Conservation (phyloP, 2,329 filamentous ascomycete genomes). For the Pseudopyricularia cyperi region DNA sequence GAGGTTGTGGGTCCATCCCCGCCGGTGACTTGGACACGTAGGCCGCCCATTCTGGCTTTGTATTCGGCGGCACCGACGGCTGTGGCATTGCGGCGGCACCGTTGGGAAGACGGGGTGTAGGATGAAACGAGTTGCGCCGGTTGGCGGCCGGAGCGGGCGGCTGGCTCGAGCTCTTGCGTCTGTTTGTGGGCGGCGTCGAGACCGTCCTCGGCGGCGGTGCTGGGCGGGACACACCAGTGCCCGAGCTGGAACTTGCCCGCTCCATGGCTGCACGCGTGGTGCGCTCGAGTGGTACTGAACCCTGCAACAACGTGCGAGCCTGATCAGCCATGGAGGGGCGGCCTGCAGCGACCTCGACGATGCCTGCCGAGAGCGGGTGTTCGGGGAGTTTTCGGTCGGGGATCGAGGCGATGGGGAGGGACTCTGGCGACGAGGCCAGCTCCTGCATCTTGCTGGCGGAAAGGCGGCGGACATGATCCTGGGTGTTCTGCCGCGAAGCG, state of each 20-base stretch:
- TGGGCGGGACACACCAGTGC: conserved; percentile 4
- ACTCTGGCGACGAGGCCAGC: conserved; percentile 42
- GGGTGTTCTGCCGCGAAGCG: conserved; percentile 11
- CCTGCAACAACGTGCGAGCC: conserved; percentile 12
- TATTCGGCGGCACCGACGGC: conserved; percentile 12
- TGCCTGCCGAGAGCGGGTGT: conserved; percentile 22
- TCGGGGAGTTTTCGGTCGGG: conserved; percentile 20
- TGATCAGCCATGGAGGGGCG: conserved; percentile 20
- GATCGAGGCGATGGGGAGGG: conserved; percentile 39
- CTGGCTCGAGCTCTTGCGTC: conserved; percentile 18
- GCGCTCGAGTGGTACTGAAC: conserved; percentile 13
- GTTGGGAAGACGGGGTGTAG: conserved; percentile 15
- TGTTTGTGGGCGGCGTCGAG: conserved; percentile 38
- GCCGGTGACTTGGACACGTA: background rate
- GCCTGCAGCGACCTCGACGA: conserved; percentile 17
- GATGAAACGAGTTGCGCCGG: conserved; percentile 38
- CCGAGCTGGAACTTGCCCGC: background rate
- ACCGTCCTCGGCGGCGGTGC: conserved; percentile 22
- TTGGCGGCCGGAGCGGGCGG: conserved; percentile 18
- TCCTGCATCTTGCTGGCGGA: conserved; percentile 47
- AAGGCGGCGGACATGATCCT: conserved; percentile 35
- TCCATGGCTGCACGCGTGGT: conserved; percentile 10
- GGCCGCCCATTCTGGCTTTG: conserved; percentile 6
- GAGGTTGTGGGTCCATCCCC: conserved; percentile 3
- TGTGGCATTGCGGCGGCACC: conserved; percentile 8